Percentiles rank a stretch among this genome's conserved stretches.
phyloP scores from a whole-genome alignment of 2,329 filamentous ascomycete species.

The Ophiostoma sp. region DNA sequence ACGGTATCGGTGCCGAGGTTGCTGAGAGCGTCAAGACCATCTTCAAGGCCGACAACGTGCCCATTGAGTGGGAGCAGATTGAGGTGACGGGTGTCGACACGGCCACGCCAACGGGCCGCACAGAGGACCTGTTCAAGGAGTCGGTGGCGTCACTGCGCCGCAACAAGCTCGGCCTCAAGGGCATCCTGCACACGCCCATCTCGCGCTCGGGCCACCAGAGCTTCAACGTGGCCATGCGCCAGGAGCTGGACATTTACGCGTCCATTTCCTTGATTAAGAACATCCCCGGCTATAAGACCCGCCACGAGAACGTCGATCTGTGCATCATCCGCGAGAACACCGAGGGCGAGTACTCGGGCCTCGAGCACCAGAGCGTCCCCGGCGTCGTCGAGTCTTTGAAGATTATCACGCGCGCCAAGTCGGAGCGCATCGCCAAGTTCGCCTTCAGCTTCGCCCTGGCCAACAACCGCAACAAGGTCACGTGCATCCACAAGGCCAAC shows the following conservation, averaged over 20 bases:
- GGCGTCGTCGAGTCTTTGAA: constrained; percentile 99
- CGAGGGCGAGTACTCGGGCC: constrained; percentile 98
- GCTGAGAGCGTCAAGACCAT: constrained; percentile 98
- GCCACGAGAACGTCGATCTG: constrained; percentile 94
- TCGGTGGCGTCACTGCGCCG: constrained; percentile 92
- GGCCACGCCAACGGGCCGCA: constrained; percentile 69
- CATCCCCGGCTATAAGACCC: constrained; percentile 96
- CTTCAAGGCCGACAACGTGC: constrained; percentile 99
- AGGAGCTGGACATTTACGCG: constrained; percentile 99
- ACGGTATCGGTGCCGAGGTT: constrained; percentile 97
- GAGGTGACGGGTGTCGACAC: constrained; percentile 90
- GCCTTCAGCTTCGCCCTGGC: constrained; percentile 96
- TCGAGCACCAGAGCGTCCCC: constrained; percentile 95
- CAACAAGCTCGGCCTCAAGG: constrained; percentile 99
- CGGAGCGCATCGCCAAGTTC: constrained; percentile 98
- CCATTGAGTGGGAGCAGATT: constrained; percentile 98
- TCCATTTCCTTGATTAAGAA: constrained; percentile 99
- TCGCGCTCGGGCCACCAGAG: constrained; percentile 96
- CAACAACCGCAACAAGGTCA: constrained; percentile 99
- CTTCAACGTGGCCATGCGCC: constrained; percentile 98
- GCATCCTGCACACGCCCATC: constrained; percentile 96
- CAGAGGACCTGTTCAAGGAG: constrained; percentile 93
- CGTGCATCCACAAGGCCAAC: constrained; percentile 99
- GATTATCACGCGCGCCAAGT: constrained; percentile 99
- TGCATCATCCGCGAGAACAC: constrained; percentile 99